Conservation (phyloP, 805 yeast genomes). For the Metschnikowia vanudenii region DNA sequence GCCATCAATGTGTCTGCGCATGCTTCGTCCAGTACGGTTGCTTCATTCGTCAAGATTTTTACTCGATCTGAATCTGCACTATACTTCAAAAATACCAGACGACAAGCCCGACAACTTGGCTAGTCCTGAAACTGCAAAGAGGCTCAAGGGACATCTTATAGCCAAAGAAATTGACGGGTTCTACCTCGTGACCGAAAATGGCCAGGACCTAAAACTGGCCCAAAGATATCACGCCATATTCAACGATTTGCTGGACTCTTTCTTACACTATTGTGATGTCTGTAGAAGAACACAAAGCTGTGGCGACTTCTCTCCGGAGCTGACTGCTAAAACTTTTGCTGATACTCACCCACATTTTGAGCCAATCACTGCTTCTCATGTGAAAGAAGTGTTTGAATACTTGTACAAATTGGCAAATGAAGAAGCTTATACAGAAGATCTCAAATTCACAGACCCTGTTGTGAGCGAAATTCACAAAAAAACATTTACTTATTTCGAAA, state of each 20-base stretch:
- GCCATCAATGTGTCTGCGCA: not conserved
- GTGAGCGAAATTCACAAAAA: conserved; percentile 22
- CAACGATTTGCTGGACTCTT: conserved; percentile 25
- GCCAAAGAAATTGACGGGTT: not conserved
- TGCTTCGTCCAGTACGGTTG: not conserved
- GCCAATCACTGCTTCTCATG: conserved; percentile 27
- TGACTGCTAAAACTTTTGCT: conserved; percentile 19
- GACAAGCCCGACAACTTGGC: not conserved
- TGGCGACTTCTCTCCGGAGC: conserved; percentile 3
- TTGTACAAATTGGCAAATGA: conserved; percentile 32
- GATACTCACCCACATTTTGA: conserved; percentile 19
- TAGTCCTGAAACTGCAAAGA: too few species aligned
- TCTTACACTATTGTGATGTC: conserved; percentile 24
- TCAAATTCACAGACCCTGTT: conserved; percentile 25
- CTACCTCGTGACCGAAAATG: not conserved
- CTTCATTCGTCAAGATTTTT: conserved; percentile 4
- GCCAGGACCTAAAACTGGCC: conserved; percentile 17
- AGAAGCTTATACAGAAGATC: conserved; percentile 26
- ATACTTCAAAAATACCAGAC: not conserved
- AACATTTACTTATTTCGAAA: not conserved
- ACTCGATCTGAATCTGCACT: not conserved
- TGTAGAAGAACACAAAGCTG: conserved; percentile 1
- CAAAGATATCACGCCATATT: conserved; percentile 19
- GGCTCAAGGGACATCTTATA: not conserved
- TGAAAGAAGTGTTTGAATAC: conserved; percentile 26